These are phyloP conservation scores for Aspergillus ibericus DNA, from an alignment of 2,329 filamentous ascomycete genomes.

Conservation along the genomic window DNA sequence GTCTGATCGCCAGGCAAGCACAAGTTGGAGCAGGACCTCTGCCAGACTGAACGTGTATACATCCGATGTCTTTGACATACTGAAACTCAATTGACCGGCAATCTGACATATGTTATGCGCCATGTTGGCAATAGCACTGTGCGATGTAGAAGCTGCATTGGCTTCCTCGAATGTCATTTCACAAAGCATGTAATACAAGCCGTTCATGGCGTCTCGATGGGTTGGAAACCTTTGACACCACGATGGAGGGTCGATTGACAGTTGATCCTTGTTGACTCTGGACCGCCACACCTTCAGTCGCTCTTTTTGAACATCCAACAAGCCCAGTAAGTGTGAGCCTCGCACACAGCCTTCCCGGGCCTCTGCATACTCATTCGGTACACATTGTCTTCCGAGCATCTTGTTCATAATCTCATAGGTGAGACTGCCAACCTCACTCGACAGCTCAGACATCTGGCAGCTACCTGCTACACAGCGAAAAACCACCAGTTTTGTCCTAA, in stretches of 20 bases:
- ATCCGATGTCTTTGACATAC: constrained; percentile 4
- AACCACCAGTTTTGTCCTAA: constrained; percentile 16
- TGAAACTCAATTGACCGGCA: constrained; percentile 1
- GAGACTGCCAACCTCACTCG: constrained; percentile 7
- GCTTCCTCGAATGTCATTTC: constrained; percentile 11
- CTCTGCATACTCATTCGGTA: constrained; percentile 9
- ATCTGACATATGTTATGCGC: constrained; percentile 1
- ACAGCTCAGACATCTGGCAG: constrained; percentile 2
- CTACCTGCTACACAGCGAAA: constrained; percentile 15
- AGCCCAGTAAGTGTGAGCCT: constrained; percentile 14
- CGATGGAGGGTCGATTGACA: not conserved
- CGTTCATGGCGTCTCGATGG: constrained; percentile 18
- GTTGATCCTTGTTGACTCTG: constrained; percentile 2
- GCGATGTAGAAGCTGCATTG: too few relatives aligned
- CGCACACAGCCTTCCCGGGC: constrained; percentile 13
- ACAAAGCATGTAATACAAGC: constrained; percentile 12
- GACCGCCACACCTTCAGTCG: constrained; percentile 19
- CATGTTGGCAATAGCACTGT: not conserved
- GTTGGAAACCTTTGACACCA: not conserved
- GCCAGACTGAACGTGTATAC: constrained; percentile 17
- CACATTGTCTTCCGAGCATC: constrained; percentile 6
- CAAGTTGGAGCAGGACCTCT: constrained; percentile 12
- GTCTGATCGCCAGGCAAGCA: constrained; percentile 4
- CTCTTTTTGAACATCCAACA: constrained; percentile 19
- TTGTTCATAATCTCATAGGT: constrained; percentile 6